Conservation (phyloP, 2,329 filamentous ascomycete genomes). For the Setomelanomma holmii region DNA sequence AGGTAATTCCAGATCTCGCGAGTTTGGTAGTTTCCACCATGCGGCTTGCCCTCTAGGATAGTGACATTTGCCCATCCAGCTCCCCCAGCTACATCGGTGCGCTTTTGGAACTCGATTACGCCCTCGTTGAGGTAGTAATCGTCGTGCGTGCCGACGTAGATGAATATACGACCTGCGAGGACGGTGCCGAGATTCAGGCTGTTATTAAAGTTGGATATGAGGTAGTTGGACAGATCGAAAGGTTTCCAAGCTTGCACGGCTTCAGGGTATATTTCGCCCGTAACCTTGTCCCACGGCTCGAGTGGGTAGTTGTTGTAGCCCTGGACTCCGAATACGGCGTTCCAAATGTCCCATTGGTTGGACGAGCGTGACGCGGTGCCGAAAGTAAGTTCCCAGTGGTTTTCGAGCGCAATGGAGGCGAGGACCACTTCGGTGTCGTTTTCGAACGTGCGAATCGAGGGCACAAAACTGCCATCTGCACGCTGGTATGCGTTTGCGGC, state of each 20-base stretch:
- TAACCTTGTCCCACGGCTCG: conserved; percentile 51
- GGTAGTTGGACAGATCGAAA: conserved; percentile 44
- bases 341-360: conserved; percentile 50
- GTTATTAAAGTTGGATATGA: conserved; percentile 44
- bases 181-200: conserved; percentile 41
- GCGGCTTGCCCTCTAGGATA: conserved; percentile 34
- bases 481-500: conserved; percentile 38
- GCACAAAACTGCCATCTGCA: conserved; percentile 35
- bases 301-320: conserved; percentile 49
- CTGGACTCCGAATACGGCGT: conserved; percentile 47
- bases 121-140: conserved; percentile 49
- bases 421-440: conserved; percentile 36
- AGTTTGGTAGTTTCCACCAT: conserved; percentile 46
- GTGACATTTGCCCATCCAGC: conserved; percentile 49
- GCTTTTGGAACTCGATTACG: conserved; percentile 44
- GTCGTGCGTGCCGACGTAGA: conserved; percentile 48
- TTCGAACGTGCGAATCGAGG: conserved; percentile 38
- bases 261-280: conserved; percentile 47
- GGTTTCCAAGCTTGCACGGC: conserved; percentile 48
- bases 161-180: conserved; percentile 38
- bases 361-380: conserved; percentile 44
- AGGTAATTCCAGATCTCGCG: conserved; percentile 44
- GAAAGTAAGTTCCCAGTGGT: conserved; percentile 49
- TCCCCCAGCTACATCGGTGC: conserved; percentile 41
- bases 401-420: conserved; percentile 40